Evolutionary conservation across 768 basidiomycete species (phyloP), one percentile per base, ranked within the genome.

Genomic region (Udeniomyces megalosporus): DNA sequence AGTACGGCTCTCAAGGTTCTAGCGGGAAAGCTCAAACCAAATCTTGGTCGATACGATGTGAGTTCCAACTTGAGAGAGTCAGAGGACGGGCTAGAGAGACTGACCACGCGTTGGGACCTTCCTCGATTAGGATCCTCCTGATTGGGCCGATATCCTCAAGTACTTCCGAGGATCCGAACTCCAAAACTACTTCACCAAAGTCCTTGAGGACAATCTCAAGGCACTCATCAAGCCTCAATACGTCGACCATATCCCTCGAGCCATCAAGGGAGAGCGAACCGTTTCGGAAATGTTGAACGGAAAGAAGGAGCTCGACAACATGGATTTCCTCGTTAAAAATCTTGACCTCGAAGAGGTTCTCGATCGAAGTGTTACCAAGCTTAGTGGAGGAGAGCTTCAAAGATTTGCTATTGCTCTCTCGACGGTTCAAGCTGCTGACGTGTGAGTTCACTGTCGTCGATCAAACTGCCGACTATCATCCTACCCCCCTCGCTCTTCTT

Each of bases 201-300:
- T 97, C 6, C 80, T 99, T 22, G 95, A 97, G 75, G 95, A 99
- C 75, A 91, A 99, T 71, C 78, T 97, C 72, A 97, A 96, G 77
- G 92, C 95, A 1, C 81, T 99, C 66, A 97, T 97, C 74, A 99
- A 99, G 75, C 95, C 95, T 1, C 95, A 99, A 81, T 99, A 99
- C 72, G 95, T 99, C 67, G 95, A 99, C 73, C 92, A 97, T 73
- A 96, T 99, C 70, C 95, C 95, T 4, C 82, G 85, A 47, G 89
- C 90, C 45, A 88, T 99, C 79, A 93, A 97, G 75, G 90, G 85
- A 58, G 78, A 76, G 52, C 80, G 88, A 79, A 85, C 84, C 2
- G 92, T 99, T 29, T 77, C 79, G 6, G 78, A 88, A 70, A 96
- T 99, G 93, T 82, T 99, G 65, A 85, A 91, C 69, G 81, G 82